Base-by-base conservation (phyloP, 1,284 basidiomycete genomes). In the Rhizoctonia solani region DNA sequence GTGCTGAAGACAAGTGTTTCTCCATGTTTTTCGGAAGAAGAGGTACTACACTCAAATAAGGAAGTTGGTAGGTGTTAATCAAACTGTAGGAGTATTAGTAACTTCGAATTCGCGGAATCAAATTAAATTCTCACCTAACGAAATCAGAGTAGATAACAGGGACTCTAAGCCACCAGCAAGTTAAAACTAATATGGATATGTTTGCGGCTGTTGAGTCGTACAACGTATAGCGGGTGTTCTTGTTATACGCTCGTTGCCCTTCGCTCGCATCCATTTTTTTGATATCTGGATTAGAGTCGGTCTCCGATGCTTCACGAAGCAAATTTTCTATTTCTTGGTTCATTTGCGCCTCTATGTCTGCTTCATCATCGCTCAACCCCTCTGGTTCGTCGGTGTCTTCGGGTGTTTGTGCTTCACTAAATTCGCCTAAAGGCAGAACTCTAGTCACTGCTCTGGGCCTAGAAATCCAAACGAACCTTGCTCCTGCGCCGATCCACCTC, bases 101-200 rank as follows among this genome's bases (percentile, higher is more conserved):
- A 21, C 30, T 59, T 32, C 67, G 72, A 52, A 42, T 37, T 52
- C 32, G 21, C 11, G 19, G 9, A 19, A 4, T 21, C 27, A 41
- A 46, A 19, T 30, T 47, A 67, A 14, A 47, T 69, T 74, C 85
- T 71, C 73, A 90, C 93, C 79, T 79, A 42, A 87, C 81, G 53
- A 95, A 82, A 73, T 94, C 91, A 70, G 81, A 82, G 73, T 88
- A 88, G 70, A 90, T 80, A 4, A 90, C 79, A 0, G 93, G 92
- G 32, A 93, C 76, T 19, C 93, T 82, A 74, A 94, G 74, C 27
- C 84, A 85, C 91, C 91, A 93, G 70, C 89, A 89, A 1, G 84
- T 87, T 4, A 93, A 74, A 19, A 90, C 78, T 2, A 95, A 78
- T 49, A 91, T 79, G 13, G 85, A 84, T 46, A 92, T 78, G 32